Percentiles rank a stretch among this genome's conserved stretches.
These are phyloP conservation scores for Groenewaldozyma auringiensis DNA, from an alignment of 1,139 yeast genomes.

Conservation along the genomic window DNA sequence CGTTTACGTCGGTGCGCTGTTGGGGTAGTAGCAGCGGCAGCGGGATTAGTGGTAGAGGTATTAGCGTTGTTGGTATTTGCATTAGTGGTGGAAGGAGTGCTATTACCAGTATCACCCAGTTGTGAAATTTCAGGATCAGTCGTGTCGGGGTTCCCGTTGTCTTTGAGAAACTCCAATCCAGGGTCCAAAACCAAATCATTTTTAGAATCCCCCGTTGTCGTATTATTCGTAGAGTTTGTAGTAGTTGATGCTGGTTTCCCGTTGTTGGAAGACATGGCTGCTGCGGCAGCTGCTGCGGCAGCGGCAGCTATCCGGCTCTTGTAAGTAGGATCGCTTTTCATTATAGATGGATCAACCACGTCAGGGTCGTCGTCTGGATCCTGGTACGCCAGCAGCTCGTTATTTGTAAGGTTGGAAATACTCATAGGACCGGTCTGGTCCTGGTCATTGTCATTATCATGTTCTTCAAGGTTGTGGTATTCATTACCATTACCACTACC, in stretches of 20 bases:
- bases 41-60: slow-evolving; percentile 1
- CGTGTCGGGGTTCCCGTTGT: background rate
- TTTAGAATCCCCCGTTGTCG: background rate
- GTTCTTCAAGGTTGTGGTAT: background rate
- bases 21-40: background rate
- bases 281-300: slow-evolving; percentile 1
- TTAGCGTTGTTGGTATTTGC: too few species aligned
- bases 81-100: too few species aligned
- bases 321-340: slow-evolving; percentile 2
- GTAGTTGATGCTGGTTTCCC: background rate
- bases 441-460: background rate
- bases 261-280: background rate
- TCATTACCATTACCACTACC: slow-evolving; percentile 5
- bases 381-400: slow-evolving; percentile 3
- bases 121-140: background rate
- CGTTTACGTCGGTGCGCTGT: slow-evolving; percentile 60
- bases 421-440: background rate
- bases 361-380: slow-evolving; percentile 2
- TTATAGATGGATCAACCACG: background rate
- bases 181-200: too few species aligned
- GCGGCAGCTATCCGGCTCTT: background rate
- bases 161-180: too few species aligned
- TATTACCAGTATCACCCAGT: too few species aligned
- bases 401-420: slow-evolving; percentile 4
- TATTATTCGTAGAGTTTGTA: background rate